Conservation (phyloP, 345 rosid species). For the Populus deltoides region DNA sequence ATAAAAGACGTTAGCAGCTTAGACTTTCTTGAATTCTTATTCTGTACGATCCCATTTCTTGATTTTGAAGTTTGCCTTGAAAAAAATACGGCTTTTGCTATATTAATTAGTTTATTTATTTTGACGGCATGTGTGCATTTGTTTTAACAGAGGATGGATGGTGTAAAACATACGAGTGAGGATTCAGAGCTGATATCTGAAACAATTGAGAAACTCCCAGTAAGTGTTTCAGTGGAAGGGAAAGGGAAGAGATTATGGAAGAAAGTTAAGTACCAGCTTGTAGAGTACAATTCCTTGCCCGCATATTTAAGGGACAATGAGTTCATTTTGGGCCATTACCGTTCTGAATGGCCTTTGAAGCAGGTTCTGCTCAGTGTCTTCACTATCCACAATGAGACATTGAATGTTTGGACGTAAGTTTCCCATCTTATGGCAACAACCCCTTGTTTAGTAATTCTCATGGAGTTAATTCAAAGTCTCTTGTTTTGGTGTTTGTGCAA, state of each 20-base stretch:
- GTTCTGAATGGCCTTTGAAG: slow-evolving; percentile 94
- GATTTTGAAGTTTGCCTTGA: not conserved
- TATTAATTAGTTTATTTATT: no score
- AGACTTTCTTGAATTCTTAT: not conserved
- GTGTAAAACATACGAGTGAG: slow-evolving; percentile 22
- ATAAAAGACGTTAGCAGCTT: not conserved
- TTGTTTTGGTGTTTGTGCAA: not conserved
- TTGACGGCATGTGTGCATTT: not conserved
- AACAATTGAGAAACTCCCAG: slow-evolving; percentile 38
- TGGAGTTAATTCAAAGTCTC: not conserved
- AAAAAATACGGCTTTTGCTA: no score
- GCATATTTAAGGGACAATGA: slow-evolving; percentile 86
- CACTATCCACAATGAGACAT: slow-evolving; percentile 82
- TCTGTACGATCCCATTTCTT: not conserved
- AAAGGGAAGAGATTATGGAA: slow-evolving; percentile 86
- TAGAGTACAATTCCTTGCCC: slow-evolving; percentile 82
- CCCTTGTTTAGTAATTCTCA: not conserved
- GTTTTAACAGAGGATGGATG: slow-evolving; percentile 36
- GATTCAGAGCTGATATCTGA: slow-evolving; percentile 32
- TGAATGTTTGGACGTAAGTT: slow-evolving; percentile 96
- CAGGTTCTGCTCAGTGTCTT: slow-evolving; percentile 79
- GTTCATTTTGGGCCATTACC: slow-evolving; percentile 74
- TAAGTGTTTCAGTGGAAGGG: slow-evolving; percentile 37
- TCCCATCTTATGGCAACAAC: not conserved
- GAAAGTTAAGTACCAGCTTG: slow-evolving; percentile 87